Percentiles rank a stretch among this genome's conserved stretches.
Evolutionary conservation across 495 filamentous ascomycete genomes (phyloP).

Genomic region (Podospora sp.): DNA sequence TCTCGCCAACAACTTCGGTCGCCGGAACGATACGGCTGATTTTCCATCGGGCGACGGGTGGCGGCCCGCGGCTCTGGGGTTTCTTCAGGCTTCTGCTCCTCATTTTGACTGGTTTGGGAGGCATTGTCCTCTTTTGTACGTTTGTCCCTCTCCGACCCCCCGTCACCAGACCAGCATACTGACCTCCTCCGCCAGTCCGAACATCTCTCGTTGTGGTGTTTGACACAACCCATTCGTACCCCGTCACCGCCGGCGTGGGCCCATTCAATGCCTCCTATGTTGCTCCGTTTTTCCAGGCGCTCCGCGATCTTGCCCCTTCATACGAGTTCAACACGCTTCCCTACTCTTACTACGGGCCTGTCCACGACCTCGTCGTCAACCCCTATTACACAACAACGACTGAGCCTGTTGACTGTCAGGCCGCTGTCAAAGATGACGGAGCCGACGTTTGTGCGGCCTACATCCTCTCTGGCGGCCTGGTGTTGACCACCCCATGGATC

Average conservation of each 20-base stretch:
- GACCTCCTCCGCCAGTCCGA: conserved; percentile 1
- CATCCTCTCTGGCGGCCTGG: conserved; percentile 13
- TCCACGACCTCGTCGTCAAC: conserved; percentile 17
- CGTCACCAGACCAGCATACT: not conserved
- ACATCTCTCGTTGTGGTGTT: conserved; percentile 18
- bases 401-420: conserved; percentile 5
- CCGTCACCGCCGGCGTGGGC: conserved; percentile 22
- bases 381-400: conserved; percentile 1
- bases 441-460: conserved; percentile 6
- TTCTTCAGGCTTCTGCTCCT: not conserved
- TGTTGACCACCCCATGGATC: conserved; percentile 13
- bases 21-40: not conserved
- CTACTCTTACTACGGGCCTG: conserved; percentile 11
- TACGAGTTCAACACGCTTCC: conserved; percentile 16
- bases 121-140: not conserved
- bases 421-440: not conserved
- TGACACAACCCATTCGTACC: conserved; percentile 20
- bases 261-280: conserved; percentile 26
- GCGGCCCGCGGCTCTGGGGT: not conserved
- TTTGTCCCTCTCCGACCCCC: not conserved
- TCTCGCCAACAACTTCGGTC: conserved; percentile 3
- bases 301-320: not conserved
- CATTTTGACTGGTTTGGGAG: not conserved
- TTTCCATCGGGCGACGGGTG: not conserved
- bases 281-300: conserved; percentile 15